Conservation (phyloP, 371 early-diverging fungal genomes). For the Quaeritorhiza haematococci region DNA sequence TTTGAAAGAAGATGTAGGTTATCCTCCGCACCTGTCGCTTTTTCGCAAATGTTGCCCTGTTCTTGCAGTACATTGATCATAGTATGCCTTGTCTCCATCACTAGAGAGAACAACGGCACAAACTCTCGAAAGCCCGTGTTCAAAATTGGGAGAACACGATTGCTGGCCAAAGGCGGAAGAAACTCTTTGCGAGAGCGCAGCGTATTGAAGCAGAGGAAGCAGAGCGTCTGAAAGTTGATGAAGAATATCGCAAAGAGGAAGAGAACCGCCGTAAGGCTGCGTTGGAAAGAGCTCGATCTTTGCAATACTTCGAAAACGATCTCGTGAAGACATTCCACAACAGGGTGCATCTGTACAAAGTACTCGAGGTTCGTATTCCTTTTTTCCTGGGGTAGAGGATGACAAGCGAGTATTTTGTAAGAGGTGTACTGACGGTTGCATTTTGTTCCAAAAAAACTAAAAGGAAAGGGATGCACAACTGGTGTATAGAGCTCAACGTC, state of each 20-base stretch:
- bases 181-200: slow-evolving; percentile 12
- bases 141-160: slow-evolving; percentile 38
- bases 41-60: background rate
- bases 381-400: background rate
- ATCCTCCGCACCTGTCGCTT: background rate
- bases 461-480: slow-evolving; percentile 21
- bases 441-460: background rate
- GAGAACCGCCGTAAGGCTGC: slow-evolving; percentile 14
- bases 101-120: slow-evolving; percentile 23
- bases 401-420: background rate
- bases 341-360: slow-evolving; percentile 26
- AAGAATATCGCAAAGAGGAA: slow-evolving; percentile 27
- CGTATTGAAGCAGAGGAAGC: slow-evolving; percentile 26
- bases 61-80: background rate
- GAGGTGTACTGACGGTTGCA: background rate
- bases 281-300: slow-evolving; percentile 32
- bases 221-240: slow-evolving; percentile 18
- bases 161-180: slow-evolving; percentile 28
- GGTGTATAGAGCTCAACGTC: background rate
- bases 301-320: slow-evolving; percentile 36
- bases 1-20: background rate
- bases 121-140: slow-evolving; percentile 27
- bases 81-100: background rate
- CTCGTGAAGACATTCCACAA: slow-evolving; percentile 38
- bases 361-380: slow-evolving; percentile 16